A percentile compares a stretch with the other conserved stretches of the same genome.
These are phyloP conservation scores for Saxophila tyrrhenica DNA, from an alignment of 495 filamentous ascomycete species.

Conservation along the genomic window DNA sequence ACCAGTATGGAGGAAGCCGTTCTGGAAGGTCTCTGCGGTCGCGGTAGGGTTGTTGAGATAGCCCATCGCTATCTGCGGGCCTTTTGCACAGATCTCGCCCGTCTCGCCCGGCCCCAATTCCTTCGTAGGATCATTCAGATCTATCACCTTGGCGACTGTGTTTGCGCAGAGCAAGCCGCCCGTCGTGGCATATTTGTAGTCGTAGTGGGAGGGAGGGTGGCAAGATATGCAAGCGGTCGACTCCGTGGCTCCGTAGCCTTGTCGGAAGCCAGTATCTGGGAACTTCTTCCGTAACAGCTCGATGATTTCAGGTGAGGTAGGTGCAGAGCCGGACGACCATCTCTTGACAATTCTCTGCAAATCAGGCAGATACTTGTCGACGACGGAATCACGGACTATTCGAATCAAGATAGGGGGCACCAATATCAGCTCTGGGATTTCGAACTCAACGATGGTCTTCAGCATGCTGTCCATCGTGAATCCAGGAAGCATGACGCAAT, in stretches of 20 bases:
- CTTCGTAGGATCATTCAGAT: conserved; percentile 9
- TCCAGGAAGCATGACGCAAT: conserved; percentile 29
- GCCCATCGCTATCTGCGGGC: conserved; percentile 32
- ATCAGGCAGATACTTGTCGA: conserved; percentile 45
- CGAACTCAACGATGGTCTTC: conserved; percentile 29
- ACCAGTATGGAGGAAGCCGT: conserved; percentile 22
- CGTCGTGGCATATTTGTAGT: conserved; percentile 45
- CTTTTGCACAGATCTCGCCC: conserved; percentile 36
- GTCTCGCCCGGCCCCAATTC: conserved; percentile 9
- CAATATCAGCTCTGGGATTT: conserved; percentile 49
- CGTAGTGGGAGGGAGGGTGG: conserved; percentile 41
- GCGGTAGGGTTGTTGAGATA: conserved; percentile 28
- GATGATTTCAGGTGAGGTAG: conserved; percentile 50
- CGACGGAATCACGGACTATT: conserved; percentile 48
- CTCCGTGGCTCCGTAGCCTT: conserved; percentile 60
- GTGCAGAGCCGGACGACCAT: conserved; percentile 52
- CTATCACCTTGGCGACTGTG: conserved; percentile 38
- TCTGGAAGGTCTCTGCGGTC: conserved; percentile 22
- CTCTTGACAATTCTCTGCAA: conserved; percentile 32
- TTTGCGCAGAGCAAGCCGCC: conserved; percentile 47
- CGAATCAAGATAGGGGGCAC: conserved; percentile 62
- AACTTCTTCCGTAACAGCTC: conserved; percentile 45
- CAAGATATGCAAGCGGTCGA: conserved; percentile 51
- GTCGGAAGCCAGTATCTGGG: conserved; percentile 48
- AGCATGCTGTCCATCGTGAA: conserved; percentile 19